Evolutionary conservation across 257 asterid species (phyloP), one percentile per base, ranked within the genome.

Genomic region (Gardenia jasminoides): DNA sequence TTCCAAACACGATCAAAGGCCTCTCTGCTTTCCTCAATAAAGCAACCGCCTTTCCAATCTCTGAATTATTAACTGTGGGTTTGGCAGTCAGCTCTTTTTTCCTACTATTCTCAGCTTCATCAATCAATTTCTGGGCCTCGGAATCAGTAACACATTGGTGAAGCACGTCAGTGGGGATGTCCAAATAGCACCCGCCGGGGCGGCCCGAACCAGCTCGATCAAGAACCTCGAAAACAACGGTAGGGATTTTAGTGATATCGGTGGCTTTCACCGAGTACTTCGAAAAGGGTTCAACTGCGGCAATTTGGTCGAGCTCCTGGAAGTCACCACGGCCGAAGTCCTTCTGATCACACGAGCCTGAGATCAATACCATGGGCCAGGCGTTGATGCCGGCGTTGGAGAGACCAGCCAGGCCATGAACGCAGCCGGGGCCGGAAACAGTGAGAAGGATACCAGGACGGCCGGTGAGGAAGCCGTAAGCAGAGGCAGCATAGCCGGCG

Each of bases 401-500:
- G 5, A 94, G 79, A n/a, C 98, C 98, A 74, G 98, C 98, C 46
- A 94, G 90, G 1, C 92, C 98, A 70, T 94, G 98, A 75, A 94
- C 97, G 81, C 97, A 94, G 19, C 98, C 98, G 1, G 98, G 98
- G 41, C 97, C 98, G 6, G 98, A 94, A 1, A 94, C 98, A 0
- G 98, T 94, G 46, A 94, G 96, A 28, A 94, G 92, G n/a, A 94
- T 67, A 9, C 98, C 98, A 11, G 97, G 97, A 74, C 87, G 88
- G n/a, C 96, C 91, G 56, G 92, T 90, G 87, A 94, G 96, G 85
- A 86, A 94, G 47, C 97, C 97, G 87, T 88, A 92, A n/a, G 97
- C 92, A n/a, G 97, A 92, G 77, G 98, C 98, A 26, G 98, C 98
- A 76, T 94, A 94, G 1, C 98, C 98, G 20, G 98, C 98, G 1